Base-by-base conservation (phyloP, 1,139 yeast species). In the Yamadazyma spencermartinsiae region DNA sequence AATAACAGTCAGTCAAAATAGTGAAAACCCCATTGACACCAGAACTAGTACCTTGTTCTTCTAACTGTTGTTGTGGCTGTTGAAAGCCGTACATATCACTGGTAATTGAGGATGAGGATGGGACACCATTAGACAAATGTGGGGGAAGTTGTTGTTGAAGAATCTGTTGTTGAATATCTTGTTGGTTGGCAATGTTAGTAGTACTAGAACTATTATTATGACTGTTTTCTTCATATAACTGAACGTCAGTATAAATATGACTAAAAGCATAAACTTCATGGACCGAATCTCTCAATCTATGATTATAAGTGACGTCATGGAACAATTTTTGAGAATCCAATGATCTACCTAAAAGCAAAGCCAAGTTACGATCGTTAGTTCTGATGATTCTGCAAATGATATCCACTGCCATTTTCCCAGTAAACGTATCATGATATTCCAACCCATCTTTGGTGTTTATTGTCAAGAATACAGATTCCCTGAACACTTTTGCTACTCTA, bases 261-360 rank as follows among this genome's bases (percentile, higher is more conserved):
- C 80, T 82, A 55, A 92, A 87, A 44, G 88, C 95, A 59, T 90
- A 94, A 17, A 92, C 86, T 61, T 92, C 99, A 55, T 77, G 80
- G 13, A 75, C 76, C 1, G 95, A 86, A 62, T 92, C 98, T 46
- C 98, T 75, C 39, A 92, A 71, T 37, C 97, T 72, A 58, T 90
- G 98, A 52, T 89, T 95, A 61, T 92, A 92, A 0, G 97, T 87
- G 19, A 90, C 98, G 63, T 92, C 98, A 56, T 89, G 96, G 61
- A 92, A 89, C 43, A 88, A 79, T 61, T 87, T 87, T 53, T 92
- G 98, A 1, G 97, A 96, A 63, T 92, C 98, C 44, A 92, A 69
- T 0, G 98, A 85, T 46, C 99, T 74, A 16, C 98, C 98, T 36
- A 94, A 67, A 34, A 92, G 66, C 35, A 92, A 66, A 0, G 98